These are phyloP conservation scores for Tardiomyces depauwii DNA, from an alignment of 1,139 yeast genomes.

Conservation along the genomic window DNA sequence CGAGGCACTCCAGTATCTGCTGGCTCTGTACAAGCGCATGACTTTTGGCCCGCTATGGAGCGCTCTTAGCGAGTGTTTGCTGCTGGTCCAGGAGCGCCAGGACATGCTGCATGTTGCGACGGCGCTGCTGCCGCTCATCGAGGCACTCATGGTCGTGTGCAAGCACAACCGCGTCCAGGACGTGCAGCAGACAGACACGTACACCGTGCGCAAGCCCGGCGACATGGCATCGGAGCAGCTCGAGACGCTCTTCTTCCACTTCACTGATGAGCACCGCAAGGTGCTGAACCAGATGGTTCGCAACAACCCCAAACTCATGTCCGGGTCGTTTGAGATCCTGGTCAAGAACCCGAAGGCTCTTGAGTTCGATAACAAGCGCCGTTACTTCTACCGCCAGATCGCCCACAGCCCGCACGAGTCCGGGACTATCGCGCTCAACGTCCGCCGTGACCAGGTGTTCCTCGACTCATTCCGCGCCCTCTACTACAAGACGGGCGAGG, in stretches of 20 bases:
- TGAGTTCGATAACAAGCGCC: slow-evolving; percentile 90
- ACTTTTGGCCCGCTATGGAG: slow-evolving; percentile 79
- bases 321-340: slow-evolving; percentile 89
- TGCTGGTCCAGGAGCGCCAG: slow-evolving; percentile 30
- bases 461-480: slow-evolving; percentile 80
- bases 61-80: slow-evolving; percentile 67
- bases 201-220: slow-evolving; percentile 40
- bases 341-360: slow-evolving; percentile 82
- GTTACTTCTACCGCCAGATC: slow-evolving; percentile 62
- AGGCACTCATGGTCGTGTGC: slow-evolving; percentile 90
- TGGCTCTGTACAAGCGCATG: slow-evolving; percentile 46
- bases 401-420: slow-evolving; percentile 24
- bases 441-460: slow-evolving; percentile 85
- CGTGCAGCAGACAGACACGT: slow-evolving; percentile 28
- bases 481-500: slow-evolving; percentile 70
- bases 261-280: slow-evolving; percentile 85
- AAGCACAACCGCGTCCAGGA: slow-evolving; percentile 73
- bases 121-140: slow-evolving; percentile 75
- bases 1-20: slow-evolving; percentile 18
- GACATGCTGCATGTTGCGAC: slow-evolving; percentile 63
- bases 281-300: slow-evolving; percentile 88
- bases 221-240: slow-evolving; percentile 70
- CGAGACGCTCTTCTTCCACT: slow-evolving; percentile 70
- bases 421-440: slow-evolving; percentile 47
- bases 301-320: slow-evolving; percentile 84